phyloP scores from a whole-genome alignment of 2,329 filamentous ascomycete genomes.

The Eutypa lata region DNA sequence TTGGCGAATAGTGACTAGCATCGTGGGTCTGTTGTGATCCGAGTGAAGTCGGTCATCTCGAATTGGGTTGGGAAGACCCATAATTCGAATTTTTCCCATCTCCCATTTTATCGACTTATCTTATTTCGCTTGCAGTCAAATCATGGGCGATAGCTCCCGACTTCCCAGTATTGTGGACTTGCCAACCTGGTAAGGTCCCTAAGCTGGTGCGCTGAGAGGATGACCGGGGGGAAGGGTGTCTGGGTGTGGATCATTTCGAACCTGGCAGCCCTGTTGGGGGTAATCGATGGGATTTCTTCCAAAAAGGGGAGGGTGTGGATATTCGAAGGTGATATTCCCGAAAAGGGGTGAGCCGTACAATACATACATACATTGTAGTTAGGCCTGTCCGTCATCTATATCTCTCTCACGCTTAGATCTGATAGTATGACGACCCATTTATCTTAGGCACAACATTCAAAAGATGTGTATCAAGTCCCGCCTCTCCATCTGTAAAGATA shows the following conservation, averaged over 20 bases:
- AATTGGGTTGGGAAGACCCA: slow-evolving; percentile 5
- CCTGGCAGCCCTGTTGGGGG: background rate
- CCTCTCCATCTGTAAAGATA: too few relatives aligned
- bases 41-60: background rate
- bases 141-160: slow-evolving; percentile 2
- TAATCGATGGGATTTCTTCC: background rate
- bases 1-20: background rate
- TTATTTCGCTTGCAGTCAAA: slow-evolving; percentile 5
- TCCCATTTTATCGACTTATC: background rate
- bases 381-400: background rate
- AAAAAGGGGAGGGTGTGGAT: background rate
- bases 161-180: background rate
- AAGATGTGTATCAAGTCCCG: background rate
- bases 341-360: background rate
- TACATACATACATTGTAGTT: too few relatives aligned
- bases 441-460: background rate
- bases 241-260: background rate
- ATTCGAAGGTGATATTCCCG: background rate
- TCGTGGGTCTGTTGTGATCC: slow-evolving; percentile 7
- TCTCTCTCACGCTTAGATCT: background rate
- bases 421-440: background rate
- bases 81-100: slow-evolving; percentile 5
- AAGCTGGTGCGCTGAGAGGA: background rate
- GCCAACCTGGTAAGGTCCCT: background rate
- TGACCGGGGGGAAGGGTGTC: background rate